phyloP scores from a whole-genome alignment of 148 eudicot genomes.

The Polygonum aviculare region DNA sequence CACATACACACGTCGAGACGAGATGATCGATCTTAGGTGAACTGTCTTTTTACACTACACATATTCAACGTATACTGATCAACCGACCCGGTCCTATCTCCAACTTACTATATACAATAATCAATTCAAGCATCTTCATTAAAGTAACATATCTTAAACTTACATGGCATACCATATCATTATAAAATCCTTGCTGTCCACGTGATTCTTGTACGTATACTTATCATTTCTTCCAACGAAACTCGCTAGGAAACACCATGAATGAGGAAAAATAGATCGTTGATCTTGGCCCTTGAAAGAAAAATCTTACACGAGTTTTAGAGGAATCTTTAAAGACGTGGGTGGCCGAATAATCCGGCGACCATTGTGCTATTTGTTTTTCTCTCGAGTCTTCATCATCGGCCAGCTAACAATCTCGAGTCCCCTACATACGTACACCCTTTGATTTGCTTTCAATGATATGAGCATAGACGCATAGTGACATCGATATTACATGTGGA shows the following conservation, averaged over 20 bases:
- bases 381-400: conserved; percentile 5
- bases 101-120: neutral
- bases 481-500: neutral
- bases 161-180: conserved; percentile 7
- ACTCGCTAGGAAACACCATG: conserved; percentile 1
- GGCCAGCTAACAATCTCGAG: conserved; percentile 45
- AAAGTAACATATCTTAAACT: neutral
- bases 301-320: neutral
- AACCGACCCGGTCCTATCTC: neutral
- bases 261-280: neutral
- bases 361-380: conserved; percentile 34
- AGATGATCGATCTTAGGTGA: neutral
- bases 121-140: neutral
- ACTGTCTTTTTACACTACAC: conserved; percentile 1
- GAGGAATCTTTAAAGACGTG: conserved; percentile 41
- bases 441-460: conserved; percentile 8
- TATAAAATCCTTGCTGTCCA: conserved; percentile 10
- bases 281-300: neutral
- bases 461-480: neutral
- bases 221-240: neutral
- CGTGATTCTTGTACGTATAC: conserved; percentile 4
- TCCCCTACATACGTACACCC: conserved; percentile 15
- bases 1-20: neutral
- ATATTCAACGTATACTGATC: conserved; percentile 2
- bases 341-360: conserved; percentile 66